Base-by-base conservation (phyloP, 352 stramenopile genomes). In the Phytophthora sp. region DNA sequence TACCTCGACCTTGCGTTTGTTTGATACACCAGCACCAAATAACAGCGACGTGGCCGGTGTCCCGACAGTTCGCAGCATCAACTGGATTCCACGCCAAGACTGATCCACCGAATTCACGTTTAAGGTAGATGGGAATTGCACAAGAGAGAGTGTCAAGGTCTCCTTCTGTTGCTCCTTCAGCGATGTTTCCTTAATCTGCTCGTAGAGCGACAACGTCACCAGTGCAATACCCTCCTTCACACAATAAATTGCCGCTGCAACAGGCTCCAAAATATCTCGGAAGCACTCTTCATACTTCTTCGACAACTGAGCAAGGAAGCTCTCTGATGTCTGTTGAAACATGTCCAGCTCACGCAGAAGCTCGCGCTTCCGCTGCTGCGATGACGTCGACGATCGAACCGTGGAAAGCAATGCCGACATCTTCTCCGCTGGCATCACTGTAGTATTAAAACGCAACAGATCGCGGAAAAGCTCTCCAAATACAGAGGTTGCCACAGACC, bases 311-410 rank as follows among this genome's bases (percentile, higher is more conserved):
- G 71, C 50, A 18, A 89, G 24, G 41, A 95, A 95, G 52, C 80
- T 95, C 16, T 95, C 84, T 7, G 86, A 94, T 7, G 88, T 96
- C 44, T 95, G 86, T 59, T 97, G 87, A 41, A 97, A 93, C 80
- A 94, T 90, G n/a, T 93, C 82, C 11, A 95, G 50, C 38, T 96
- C 89, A 21, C 88, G 85, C 21, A 92, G 62, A n/a, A 96, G 45
- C 35, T 96, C 86, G 15, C 79, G 73, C 12, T 77, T 85, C 59
- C 88, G 88, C 16, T 61, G 68, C 12, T 76, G 54, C 7, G 73
- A 88, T 6, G 21, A 83, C 5, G 76, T 57, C 0, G 44, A 46
- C 18, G 69, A 76, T 36, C 66, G 71, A 29, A 77, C 71, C 1
- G 77, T 73, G 1, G 57, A 64, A 2, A 89, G 42, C 39, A 94